phyloP scores from a whole-genome alignment of 2,329 filamentous ascomycete species.

The Paraconiothyrium brasiliense region DNA sequence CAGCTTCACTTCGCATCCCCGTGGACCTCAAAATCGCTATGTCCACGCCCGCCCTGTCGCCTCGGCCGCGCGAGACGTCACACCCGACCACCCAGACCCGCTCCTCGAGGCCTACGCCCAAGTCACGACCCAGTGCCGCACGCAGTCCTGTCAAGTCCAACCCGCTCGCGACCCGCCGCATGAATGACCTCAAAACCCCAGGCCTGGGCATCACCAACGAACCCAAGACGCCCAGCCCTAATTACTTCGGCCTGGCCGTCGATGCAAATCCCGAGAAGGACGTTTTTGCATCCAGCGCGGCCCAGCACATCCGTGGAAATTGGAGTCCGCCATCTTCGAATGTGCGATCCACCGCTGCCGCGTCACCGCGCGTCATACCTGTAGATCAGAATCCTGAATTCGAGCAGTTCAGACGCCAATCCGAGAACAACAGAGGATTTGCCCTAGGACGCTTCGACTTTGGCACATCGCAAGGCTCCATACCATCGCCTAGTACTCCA shows the following conservation, averaged over 20 bases:
- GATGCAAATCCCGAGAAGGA: slow-evolving; percentile 65
- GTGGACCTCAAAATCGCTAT: slow-evolving; percentile 29
- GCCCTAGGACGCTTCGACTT: slow-evolving; percentile 55
- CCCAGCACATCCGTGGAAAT: slow-evolving; percentile 71
- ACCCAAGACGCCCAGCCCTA: slow-evolving; percentile 69
- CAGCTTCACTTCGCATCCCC: slow-evolving; percentile 18
- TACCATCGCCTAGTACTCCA: slow-evolving; percentile 34
- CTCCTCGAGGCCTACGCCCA: slow-evolving; percentile 40
- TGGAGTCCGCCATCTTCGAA: slow-evolving; percentile 79
- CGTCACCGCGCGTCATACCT: slow-evolving; percentile 73
- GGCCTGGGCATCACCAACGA: slow-evolving; percentile 38
- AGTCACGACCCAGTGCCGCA: slow-evolving; percentile 39
- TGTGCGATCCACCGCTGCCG: slow-evolving; percentile 73
- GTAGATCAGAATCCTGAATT: slow-evolving; percentile 83
- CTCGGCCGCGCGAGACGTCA: slow-evolving; percentile 41
- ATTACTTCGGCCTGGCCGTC: slow-evolving; percentile 84
- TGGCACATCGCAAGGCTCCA: slow-evolving; percentile 43
- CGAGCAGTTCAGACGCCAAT: slow-evolving; percentile 77
- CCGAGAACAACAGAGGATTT: slow-evolving; percentile 66
- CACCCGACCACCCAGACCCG: slow-evolving; percentile 34
- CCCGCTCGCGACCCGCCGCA: slow-evolving; percentile 43
- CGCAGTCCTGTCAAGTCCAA: slow-evolving; percentile 36
- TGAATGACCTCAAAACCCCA: slow-evolving; percentile 46
- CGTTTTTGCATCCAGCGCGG: slow-evolving; percentile 67
- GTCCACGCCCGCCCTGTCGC: slow-evolving; percentile 49